These are phyloP conservation scores for Puccinia polysora DNA, from an alignment of 1,284 basidiomycete genomes.

Conservation along the genomic window DNA sequence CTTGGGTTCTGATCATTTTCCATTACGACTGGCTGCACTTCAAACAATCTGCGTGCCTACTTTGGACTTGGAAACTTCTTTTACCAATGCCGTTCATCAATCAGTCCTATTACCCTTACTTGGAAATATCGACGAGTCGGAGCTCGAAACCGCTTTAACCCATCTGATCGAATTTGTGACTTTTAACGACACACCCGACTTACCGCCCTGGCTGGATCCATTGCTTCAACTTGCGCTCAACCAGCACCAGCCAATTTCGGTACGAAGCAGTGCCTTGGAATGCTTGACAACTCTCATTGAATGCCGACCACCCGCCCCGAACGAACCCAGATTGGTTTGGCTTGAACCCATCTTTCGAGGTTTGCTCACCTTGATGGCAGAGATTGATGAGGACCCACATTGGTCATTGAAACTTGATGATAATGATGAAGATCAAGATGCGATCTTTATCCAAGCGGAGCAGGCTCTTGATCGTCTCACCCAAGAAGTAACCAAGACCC, in stretches of 20 bases:
- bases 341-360: background rate
- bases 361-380: constrained; percentile 11
- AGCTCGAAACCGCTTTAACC: constrained; percentile 3
- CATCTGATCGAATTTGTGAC: constrained; percentile 19
- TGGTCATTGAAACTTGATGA: constrained; percentile 13
- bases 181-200: constrained; percentile 1
- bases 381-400: constrained; percentile 17
- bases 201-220: constrained; percentile 4
- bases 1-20: constrained; percentile 21
- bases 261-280: constrained; percentile 2
- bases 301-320: background rate
- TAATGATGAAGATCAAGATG: constrained; percentile 25
- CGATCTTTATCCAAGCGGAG: constrained; percentile 26
- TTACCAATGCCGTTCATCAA: background rate
- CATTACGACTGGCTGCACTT: constrained; percentile 9
- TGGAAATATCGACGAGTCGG: background rate
- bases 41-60: background rate
- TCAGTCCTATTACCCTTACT: constrained; percentile 1
- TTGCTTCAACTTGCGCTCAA: constrained; percentile 6
- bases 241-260: background rate
- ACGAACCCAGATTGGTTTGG: constrained; percentile 2
- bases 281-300: constrained; percentile 16
- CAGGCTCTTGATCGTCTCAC: constrained; percentile 32
- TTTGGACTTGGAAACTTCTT: background rate
- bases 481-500: constrained; percentile 20